These are phyloP conservation scores for Astraeus odoratus DNA, from an alignment of 768 basidiomycete species.

Conservation along the genomic window DNA sequence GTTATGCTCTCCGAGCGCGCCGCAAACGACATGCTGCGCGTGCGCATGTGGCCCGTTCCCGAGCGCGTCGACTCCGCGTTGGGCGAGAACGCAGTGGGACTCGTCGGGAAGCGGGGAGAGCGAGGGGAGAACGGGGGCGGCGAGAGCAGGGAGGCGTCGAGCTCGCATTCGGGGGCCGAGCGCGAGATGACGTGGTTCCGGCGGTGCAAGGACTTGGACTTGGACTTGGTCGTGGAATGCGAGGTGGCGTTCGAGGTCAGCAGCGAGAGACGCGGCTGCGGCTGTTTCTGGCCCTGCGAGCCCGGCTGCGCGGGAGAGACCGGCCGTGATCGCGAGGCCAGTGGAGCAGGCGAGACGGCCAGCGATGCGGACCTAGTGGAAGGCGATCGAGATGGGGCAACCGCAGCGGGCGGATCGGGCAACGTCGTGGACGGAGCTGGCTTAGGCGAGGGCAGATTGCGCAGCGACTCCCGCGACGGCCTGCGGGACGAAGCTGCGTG, in stretches of 20 bases:
- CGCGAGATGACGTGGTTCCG: too few species aligned
- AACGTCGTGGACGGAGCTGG: slow-evolving; percentile 45
- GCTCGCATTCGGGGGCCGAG: slow-evolving; percentile 16
- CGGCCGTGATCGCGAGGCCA: neutral
- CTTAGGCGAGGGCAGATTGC: slow-evolving; percentile 52
- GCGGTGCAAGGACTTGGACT: neutral
- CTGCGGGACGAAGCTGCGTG: slow-evolving; percentile 17
- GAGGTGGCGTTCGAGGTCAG: neutral
- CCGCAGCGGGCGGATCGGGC: neutral
- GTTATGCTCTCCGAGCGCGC: slow-evolving; percentile 33
- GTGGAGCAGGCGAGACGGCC: neutral
- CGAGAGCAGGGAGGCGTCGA: slow-evolving; percentile 6
- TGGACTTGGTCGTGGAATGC: neutral
- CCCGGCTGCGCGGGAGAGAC: neutral
- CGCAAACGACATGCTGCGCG: neutral
- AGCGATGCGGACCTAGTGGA: too few species aligned
- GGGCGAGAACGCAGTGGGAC: too few species aligned
- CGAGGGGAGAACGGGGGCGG: slow-evolving; percentile 10
- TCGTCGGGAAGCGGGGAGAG: slow-evolving; percentile 10
- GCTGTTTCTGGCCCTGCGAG: neutral
- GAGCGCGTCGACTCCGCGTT: neutral
- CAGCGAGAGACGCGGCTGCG: neutral
- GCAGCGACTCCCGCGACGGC: slow-evolving; percentile 36
- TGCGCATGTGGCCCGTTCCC: neutral
- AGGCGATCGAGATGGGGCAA: too few species aligned